Percentiles rank a stretch among this genome's conserved stretches.
Evolutionary conservation across 257 asterid genomes (phyloP).

Genomic region (Solanum infundibuliforme): DNA sequence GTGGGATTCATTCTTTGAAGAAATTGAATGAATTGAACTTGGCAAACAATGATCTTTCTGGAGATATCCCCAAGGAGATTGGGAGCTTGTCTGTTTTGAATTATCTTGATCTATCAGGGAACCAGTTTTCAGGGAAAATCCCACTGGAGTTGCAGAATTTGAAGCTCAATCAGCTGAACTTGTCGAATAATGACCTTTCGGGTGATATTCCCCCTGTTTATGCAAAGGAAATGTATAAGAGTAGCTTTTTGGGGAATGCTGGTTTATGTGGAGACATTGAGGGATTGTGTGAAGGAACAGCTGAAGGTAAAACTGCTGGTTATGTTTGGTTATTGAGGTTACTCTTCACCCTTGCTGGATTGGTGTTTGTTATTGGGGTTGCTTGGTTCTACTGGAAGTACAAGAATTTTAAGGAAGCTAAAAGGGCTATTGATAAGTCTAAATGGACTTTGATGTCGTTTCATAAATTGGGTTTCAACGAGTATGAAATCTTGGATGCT

Average conservation of each 20-base stretch:
- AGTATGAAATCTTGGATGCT: conserved; percentile 68
- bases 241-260: conserved; percentile 75
- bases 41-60: conserved; percentile 65
- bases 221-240: conserved; percentile 66
- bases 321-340: conserved; percentile 57
- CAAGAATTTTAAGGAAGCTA: conserved; percentile 33
- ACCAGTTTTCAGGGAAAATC: conserved; percentile 54
- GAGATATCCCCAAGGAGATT: conserved; percentile 67
- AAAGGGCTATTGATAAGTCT: conserved; percentile 45
- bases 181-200: conserved; percentile 69
- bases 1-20: conserved; percentile 57
- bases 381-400: conserved; percentile 64
- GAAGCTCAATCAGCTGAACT: conserved; percentile 78
- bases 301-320: conserved; percentile 25
- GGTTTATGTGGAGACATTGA: conserved; percentile 76
- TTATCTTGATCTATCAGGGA: conserved; percentile 87
- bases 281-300: conserved; percentile 57
- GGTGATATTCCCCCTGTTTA: conserved; percentile 79
- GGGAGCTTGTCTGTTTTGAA: conserved; percentile 68
- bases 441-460: conserved; percentile 97
- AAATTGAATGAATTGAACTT: conserved; percentile 76
- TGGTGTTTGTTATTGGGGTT: conserved; percentile 50
- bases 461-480: conserved; percentile 77
- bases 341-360: conserved; percentile 47
- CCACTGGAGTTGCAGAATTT: conserved; percentile 68